A percentile compares a stretch with the other conserved stretches of the same genome.
Conservation (phyloP, 495 filamentous ascomycete genomes). For the Acidomyces sp. region DNA sequence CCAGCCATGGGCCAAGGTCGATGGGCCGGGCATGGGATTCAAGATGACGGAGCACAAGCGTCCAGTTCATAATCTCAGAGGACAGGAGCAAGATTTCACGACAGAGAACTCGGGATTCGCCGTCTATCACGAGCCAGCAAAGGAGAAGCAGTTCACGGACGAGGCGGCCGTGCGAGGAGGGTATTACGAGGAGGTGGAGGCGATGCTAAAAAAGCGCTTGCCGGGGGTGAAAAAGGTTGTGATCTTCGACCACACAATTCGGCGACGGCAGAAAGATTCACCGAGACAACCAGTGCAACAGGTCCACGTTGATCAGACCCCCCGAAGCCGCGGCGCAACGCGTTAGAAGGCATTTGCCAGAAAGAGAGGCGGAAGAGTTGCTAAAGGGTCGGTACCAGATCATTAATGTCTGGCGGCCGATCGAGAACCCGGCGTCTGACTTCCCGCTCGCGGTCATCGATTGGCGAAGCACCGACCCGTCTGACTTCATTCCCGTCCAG, state of each 20-base stretch:
- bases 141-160: slow-evolving; percentile 24
- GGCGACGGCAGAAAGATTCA: slow-evolving; percentile 22
- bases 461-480: slow-evolving; percentile 26
- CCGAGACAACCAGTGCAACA: slow-evolving; percentile 31
- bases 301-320: slow-evolving; percentile 31
- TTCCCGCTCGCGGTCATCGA: slow-evolving; percentile 29
- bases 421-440: slow-evolving; percentile 35
- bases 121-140: slow-evolving; percentile 22
- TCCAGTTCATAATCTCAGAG: slow-evolving; percentile 24
- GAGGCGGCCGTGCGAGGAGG: slow-evolving; percentile 21
- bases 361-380: slow-evolving; percentile 47
- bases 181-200: slow-evolving; percentile 29
- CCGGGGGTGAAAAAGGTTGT: slow-evolving; percentile 27
- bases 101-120: slow-evolving; percentile 29
- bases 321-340: slow-evolving; percentile 25
- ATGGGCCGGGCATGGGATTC: slow-evolving; percentile 25
- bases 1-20: slow-evolving; percentile 30
- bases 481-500: slow-evolving; percentile 26
- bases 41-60: slow-evolving; percentile 19
- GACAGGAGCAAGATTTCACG: slow-evolving; percentile 15
- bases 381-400: slow-evolving; percentile 56
- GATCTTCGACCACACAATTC: slow-evolving; percentile 32
- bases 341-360: slow-evolving; percentile 26
- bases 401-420: slow-evolving; percentile 71
- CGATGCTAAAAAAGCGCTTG: slow-evolving; percentile 19